Percentiles rank a stretch among this genome's conserved stretches.
Evolutionary conservation across 2,329 filamentous ascomycete genomes (phyloP).

Genomic region (Scytalidium lignicola): DNA sequence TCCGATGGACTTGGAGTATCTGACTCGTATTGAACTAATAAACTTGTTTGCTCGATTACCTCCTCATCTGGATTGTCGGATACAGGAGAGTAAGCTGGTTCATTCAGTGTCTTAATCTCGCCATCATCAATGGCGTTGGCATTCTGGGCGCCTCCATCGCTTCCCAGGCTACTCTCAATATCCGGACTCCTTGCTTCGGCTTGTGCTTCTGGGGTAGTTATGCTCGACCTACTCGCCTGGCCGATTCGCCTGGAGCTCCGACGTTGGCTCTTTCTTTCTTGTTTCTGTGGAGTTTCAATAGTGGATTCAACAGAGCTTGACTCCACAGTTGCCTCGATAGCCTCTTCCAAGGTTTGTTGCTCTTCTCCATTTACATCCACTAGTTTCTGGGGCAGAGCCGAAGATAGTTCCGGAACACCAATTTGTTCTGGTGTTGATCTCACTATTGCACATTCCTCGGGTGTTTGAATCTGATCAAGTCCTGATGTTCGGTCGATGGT

Average conservation of each 20-base stretch:
- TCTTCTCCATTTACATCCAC: background rate
- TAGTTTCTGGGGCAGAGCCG: background rate
- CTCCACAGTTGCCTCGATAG: background rate
- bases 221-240: background rate
- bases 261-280: background rate
- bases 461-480: background rate
- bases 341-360: background rate
- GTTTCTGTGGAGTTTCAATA: background rate
- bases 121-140: too few species aligned
- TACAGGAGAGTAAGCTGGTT: too few species aligned
- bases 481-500: background rate
- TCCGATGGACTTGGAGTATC: too few species aligned
- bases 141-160: background rate
- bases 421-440: background rate
- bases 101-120: too few species aligned
- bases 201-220: background rate
- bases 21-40: too few species aligned
- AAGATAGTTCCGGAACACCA: background rate
- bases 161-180: background rate
- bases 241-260: background rate
- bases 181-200: background rate
- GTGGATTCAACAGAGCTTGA: background rate
- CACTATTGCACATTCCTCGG: background rate
- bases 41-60: too few species aligned
- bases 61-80: too few species aligned